Evolutionary conservation across 1,139 yeast species (phyloP), one percentile per base, ranked within the genome.

Genomic region (Saccharomyces pastorianus): DNA sequence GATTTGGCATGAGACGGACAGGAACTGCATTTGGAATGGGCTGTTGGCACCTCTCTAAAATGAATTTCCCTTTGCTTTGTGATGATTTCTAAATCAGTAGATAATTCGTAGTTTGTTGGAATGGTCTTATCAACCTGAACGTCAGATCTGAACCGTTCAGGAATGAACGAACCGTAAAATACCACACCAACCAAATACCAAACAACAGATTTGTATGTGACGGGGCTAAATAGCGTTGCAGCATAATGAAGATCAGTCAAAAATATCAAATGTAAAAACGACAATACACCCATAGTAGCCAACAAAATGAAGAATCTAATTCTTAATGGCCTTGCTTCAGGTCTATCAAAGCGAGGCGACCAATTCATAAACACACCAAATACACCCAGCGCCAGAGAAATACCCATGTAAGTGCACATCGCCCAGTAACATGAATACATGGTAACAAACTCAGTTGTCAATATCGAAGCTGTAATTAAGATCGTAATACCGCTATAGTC

Each of bases 401-500:
- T 76, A 0, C 74, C 50, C 67, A 89, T 79, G 69, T 85, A 86
- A 2, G 74, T 60, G 2, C 70, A 58, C 64, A 71, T 61, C 2
- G 60, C 51, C 32, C 51, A 42, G 6, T 55, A 56, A 47, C 57
- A 58, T 72, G 49, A 79, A 67, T 81, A 84, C 56, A 93, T 77
- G 1, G 93, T 80, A 42, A 89, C 81, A 68, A 88, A 90, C 69
- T 91, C 96, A 0, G 93, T 85, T 4, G 96, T 82, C 47, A 93
- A 75, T 51, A 93, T 86, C 1, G 96, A 88, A n/a, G 95, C 91
- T 0, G 96, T 86, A 61, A 93, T 90, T 58, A 93, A 75, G 11
- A 90, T 79, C 0, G 97, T 89, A 61, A 93, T 93, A 1, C 99
- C 99, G 7, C 96, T 86, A 69, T 93, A 93, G 72, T 93, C 99